Evolutionary conservation across 768 basidiomycete species (phyloP), one percentile per base, ranked within the genome.

Genomic region (Mycena rebaudengoi): DNA sequence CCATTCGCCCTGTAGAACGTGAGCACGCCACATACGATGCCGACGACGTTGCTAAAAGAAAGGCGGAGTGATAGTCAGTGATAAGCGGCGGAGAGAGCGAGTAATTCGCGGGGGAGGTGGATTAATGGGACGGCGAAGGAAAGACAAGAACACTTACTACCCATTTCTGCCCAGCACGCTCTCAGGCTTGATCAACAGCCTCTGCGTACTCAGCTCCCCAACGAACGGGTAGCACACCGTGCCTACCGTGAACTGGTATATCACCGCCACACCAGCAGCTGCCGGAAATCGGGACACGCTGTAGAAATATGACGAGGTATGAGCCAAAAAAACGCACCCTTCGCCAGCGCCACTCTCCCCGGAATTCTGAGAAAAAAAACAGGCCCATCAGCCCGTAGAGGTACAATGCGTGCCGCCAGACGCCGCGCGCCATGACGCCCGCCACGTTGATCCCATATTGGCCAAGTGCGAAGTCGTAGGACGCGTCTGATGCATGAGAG

Each of bases 381-480:
- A 69, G 66, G 0, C 65, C 65, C 11, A 53, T 55, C 5, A 69
- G 57, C 30, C 68, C 68, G 53, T 56, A 66, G 33, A 69, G 65
- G 41, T 69, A 69, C 8, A 69, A 56, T 16, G 65, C 18, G 33
- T 62, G 66, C 2, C 66, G 61, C 30, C 68, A 65, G 52, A 46
- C 50, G 12, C 60, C 68, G 26, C 61, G 41, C 32, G 56, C 52
- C 65, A 69, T 69, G 25, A 69, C 66, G 30, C 65, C 68, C 3
- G 45, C 68, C 40, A 54, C 52, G 46, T 69, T 69, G 52, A 69
- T 69, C 2, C 48, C 54, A 39, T 69, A 69, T 32, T 69, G 68
- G 1, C 68, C 68, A 18, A 69, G 62, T 2, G 75, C 75, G 5
- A 78, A 72, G 54, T 76, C 67, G 54, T 79, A 78, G 1, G 77